phyloP scores from a whole-genome alignment of 2,329 filamentous ascomycete species.

The Setomelanomma holmii region DNA sequence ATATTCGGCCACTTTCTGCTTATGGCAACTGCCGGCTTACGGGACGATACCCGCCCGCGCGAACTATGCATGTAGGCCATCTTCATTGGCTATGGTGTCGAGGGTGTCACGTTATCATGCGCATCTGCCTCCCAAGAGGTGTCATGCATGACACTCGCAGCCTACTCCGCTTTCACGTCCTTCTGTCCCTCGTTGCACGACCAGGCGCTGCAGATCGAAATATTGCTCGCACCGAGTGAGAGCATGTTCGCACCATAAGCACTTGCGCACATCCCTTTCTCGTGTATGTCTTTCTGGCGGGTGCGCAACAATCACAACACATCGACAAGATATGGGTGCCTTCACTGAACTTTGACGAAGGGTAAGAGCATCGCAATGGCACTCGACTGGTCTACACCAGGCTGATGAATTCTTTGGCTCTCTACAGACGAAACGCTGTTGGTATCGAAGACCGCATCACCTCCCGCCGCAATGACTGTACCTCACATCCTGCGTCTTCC shows the following conservation, averaged over 20 bases:
- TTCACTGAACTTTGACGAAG: too few relatives aligned
- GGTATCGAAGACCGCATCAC: not conserved
- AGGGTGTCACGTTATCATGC: conserved; percentile 18
- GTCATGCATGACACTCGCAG: conserved; percentile 7
- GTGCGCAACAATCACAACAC: too few relatives aligned
- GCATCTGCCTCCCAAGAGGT: conserved; percentile 1
- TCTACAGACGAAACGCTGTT: not conserved
- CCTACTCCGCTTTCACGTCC: conserved; percentile 11
- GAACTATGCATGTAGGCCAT: conserved; percentile 2
- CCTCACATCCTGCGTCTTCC: conserved; percentile 30
- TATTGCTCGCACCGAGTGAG: not conserved
- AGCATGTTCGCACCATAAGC: not conserved
- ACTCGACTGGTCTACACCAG: too few relatives aligned
- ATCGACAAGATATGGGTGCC: not conserved
- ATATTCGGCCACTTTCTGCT: not conserved
- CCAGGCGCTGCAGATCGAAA: not conserved
- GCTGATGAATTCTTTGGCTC: not conserved
- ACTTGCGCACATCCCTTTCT: too few relatives aligned
- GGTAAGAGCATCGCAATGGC: not conserved
- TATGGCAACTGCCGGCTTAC: conserved; percentile 17
- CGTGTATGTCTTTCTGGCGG: too few relatives aligned
- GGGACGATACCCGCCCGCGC: conserved; percentile 11
- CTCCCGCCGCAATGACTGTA: conserved; percentile 12
- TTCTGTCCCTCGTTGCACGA: conserved; percentile 13
- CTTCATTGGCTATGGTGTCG: conserved; percentile 11